Base-by-base conservation (phyloP, 495 filamentous ascomycete species). In the Aspergillus diversus region DNA sequence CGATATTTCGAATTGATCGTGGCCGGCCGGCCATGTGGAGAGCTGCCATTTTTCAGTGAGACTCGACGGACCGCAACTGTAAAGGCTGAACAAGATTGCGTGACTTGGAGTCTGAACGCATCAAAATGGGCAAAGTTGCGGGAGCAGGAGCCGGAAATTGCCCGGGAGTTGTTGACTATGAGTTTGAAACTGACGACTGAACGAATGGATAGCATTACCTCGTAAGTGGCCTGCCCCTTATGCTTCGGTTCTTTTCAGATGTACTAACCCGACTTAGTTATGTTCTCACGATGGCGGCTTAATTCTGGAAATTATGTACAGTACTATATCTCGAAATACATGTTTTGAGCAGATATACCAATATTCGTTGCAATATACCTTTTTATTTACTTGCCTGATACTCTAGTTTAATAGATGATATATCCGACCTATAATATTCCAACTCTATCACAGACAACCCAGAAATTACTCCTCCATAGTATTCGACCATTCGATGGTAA, bases 1-100 rank as follows among this genome's bases (percentile, higher is more conserved):
- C 83, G 84, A 65, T 90, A 92, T 67, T 93, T 87, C 52, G 95
- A 99, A 71, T 89, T 92, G 63, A 97, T 99, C 47, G 90, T 97
- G 3, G 92, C 92, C 7, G 95, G 95, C 27, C 93, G 94, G 31
- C 97, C 95, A 9, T 97, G 94, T 69, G 95, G 95, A 32, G 95
- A 99, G 75, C 75, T 98, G 57, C 95, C 95, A 0, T 99, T 99
- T 79, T 99, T 99, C 75, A 90, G 88, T 15, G 90, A 92, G 68
- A 97, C 93, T 0, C 83, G 86, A 33, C 84, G 95, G 42, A 97
- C 92, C 6, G 92, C 92, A 16, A 97, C 91, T 2, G 92, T 96
- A 31, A 81, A 86, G 58, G 89, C 90, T 0, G 93, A 97, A 69
- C 86, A 88, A 52, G 86, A 93, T 64, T 89, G 87, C 60, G 87